Percentiles rank a stretch among this genome's conserved stretches.
Evolutionary conservation across 2,329 filamentous ascomycete species (phyloP).

Genomic region (Phialemonium atrogriseum): DNA sequence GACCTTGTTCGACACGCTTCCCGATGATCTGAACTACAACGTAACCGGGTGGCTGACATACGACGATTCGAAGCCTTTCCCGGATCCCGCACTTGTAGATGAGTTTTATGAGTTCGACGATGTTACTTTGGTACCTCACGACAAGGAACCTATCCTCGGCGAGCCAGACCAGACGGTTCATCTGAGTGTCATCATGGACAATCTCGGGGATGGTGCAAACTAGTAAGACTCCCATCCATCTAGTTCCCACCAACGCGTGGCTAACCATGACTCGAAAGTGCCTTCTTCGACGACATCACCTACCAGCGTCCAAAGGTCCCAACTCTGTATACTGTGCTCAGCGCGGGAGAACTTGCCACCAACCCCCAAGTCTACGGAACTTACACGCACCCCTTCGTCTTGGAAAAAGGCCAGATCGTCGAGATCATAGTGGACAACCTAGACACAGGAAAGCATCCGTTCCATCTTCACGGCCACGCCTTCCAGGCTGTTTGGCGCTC

Average conservation of each 20-base stretch:
- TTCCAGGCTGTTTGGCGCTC: conserved; percentile 62
- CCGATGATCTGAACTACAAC: conserved; percentile 59
- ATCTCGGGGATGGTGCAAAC: conserved; percentile 57
- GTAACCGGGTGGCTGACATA: conserved; percentile 59
- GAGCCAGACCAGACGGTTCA: conserved; percentile 56
- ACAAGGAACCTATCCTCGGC: conserved; percentile 51
- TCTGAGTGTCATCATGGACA: conserved; percentile 58
- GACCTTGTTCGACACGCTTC: conserved; percentile 61
- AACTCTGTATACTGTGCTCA: conserved; percentile 67
- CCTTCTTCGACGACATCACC: conserved; percentile 70
- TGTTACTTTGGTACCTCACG: conserved; percentile 59
- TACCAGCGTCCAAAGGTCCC: conserved; percentile 71
- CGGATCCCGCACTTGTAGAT: conserved; percentile 46
- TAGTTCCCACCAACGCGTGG: not conserved
- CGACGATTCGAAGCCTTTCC: conserved; percentile 34
- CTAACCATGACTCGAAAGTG: conserved; percentile 20
- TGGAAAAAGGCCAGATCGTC: conserved; percentile 59
- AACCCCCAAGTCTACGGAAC: conserved; percentile 57
- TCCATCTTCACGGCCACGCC: conserved; percentile 70
- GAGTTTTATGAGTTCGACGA: conserved; percentile 67
- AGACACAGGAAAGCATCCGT: conserved; percentile 63
- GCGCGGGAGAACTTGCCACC: conserved; percentile 47
- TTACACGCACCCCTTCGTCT: conserved; percentile 58
- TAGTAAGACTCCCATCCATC: conserved; percentile 39
- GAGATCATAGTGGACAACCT: conserved; percentile 72